phyloP scores from a whole-genome alignment of 257 asterid genomes.

The Ocimum tenuiflorum region DNA sequence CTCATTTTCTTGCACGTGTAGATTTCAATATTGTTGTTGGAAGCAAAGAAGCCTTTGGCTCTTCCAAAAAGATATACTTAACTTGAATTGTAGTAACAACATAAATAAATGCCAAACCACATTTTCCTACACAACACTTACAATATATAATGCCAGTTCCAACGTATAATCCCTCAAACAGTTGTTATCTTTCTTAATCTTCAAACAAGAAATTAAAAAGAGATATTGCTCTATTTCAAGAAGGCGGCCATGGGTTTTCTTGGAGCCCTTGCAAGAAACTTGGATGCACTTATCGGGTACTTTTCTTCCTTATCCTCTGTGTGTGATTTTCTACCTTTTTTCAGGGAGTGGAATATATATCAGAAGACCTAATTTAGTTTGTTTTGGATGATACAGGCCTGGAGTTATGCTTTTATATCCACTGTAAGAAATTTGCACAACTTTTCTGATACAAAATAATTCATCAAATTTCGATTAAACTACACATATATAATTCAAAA shows the following conservation, averaged over 20 bases:
- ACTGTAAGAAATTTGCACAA: constrained; percentile 43
- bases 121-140: constrained; percentile 5
- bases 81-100: constrained; percentile 20
- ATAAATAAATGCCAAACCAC: background rate
- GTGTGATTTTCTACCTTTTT: too few species aligned
- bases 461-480: too few species aligned
- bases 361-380: background rate
- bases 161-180: constrained; percentile 14
- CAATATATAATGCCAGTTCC: background rate
- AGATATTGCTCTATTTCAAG: background rate
- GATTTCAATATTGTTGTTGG: constrained; percentile 16
- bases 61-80: constrained; percentile 42
- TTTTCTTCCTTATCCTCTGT: background rate
- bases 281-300: constrained; percentile 71
- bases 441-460: background rate
- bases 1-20: constrained; percentile 22
- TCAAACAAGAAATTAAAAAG: background rate
- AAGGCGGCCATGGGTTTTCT: constrained; percentile 47
- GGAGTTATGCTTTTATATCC: constrained; percentile 86
- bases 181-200: background rate
- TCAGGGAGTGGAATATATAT: background rate
- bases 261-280: constrained; percentile 57
- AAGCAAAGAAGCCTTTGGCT: constrained; percentile 51
- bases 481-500: background rate
- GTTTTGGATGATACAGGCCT: constrained; percentile 46